A percentile compares a stretch with the other conserved stretches of the same genome.
Conservation (phyloP, 805 yeast genomes). For the Nakazawaea peltata region DNA sequence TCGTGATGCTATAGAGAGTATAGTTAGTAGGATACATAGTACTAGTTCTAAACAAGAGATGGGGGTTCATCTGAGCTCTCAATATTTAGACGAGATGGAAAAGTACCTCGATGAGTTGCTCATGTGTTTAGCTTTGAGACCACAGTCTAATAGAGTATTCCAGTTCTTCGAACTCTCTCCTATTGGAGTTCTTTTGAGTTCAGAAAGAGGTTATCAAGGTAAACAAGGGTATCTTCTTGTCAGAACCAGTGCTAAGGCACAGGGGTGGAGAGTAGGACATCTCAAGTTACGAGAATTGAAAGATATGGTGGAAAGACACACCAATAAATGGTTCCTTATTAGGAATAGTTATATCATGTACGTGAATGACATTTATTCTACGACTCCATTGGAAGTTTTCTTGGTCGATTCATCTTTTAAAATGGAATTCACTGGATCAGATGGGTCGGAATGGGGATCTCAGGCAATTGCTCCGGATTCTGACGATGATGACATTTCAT, state of each 20-base stretch:
- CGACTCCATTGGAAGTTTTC: slow-evolving; percentile 87
- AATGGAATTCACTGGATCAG: slow-evolving; percentile 39
- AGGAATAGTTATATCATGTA: slow-evolving; percentile 79
- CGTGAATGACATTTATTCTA: slow-evolving; percentile 78
- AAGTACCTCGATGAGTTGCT: slow-evolving; percentile 60
- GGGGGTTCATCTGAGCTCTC: slow-evolving; percentile 16
- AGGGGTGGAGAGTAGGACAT: slow-evolving; percentile 96
- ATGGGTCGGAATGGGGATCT: slow-evolving; percentile 12
- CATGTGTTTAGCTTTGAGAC: slow-evolving; percentile 51
- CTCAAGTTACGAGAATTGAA: slow-evolving; percentile 68
- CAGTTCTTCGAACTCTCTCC: slow-evolving; percentile 90
- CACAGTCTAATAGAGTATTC: slow-evolving; percentile 76
- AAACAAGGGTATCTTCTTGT: slow-evolving; percentile 83
- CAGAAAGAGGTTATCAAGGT: slow-evolving; percentile 76
- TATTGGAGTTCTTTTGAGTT: slow-evolving; percentile 71
- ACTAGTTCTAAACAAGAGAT: not conserved
- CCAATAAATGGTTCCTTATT: slow-evolving; percentile 86
- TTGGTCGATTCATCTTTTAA: slow-evolving; percentile 74
- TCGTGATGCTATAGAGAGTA: not conserved
- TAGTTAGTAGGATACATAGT: slow-evolving; percentile 1
- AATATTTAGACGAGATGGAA: slow-evolving; percentile 43
- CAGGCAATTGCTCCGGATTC: slow-evolving; percentile 15
- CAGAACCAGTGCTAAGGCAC: slow-evolving; percentile 75
- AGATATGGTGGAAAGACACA: slow-evolving; percentile 86
- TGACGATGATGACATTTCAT: slow-evolving; percentile 12